Conservation (phyloP, 306 rosid species). For the Vigna nakashimae region DNA sequence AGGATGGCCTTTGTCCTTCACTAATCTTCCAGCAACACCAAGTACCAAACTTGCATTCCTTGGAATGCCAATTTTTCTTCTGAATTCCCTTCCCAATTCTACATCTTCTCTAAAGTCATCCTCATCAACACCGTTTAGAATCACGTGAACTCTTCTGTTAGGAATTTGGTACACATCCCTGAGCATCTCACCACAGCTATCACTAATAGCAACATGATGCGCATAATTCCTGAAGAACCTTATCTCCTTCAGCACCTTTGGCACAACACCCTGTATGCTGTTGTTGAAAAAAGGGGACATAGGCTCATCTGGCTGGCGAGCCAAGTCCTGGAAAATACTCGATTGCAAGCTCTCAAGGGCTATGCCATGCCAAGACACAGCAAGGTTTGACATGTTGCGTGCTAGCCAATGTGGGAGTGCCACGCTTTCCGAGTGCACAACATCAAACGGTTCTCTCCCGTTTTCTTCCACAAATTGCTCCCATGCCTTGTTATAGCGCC, state of each 20-base stretch:
- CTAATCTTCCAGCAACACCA: conserved; percentile 85
- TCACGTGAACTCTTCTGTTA: conserved; percentile 70
- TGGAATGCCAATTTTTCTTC: conserved; percentile 60
- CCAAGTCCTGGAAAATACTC: conserved; percentile 71
- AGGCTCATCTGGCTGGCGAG: conserved; percentile 58
- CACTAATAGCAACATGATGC: conserved; percentile 84
- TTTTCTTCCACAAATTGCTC: conserved; percentile 71
- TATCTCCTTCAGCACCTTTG: conserved; percentile 76
- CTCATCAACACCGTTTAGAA: conserved; percentile 75
- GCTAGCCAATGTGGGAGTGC: conserved; percentile 80
- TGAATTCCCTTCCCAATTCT: conserved; percentile 55
- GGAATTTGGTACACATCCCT: conserved; percentile 81
- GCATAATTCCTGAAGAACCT: conserved; percentile 76
- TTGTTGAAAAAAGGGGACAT: conserved; percentile 62
- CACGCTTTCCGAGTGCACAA: conserved; percentile 85
- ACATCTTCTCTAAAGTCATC: conserved; percentile 58
- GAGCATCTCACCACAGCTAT: conserved; percentile 84
- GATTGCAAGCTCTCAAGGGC: conserved; percentile 84
- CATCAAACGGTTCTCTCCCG: conserved; percentile 57
- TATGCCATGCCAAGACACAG: conserved; percentile 88
- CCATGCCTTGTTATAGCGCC: conserved; percentile 89
- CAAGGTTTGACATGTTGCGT: conserved; percentile 63
- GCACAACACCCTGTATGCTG: conserved; percentile 61
- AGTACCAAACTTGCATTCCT: conserved; percentile 65
- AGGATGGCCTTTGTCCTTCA: conserved; percentile 88